These are phyloP conservation scores for Mucor irregularis DNA, from an alignment of 371 early-diverging fungal species.

Conservation along the genomic window DNA sequence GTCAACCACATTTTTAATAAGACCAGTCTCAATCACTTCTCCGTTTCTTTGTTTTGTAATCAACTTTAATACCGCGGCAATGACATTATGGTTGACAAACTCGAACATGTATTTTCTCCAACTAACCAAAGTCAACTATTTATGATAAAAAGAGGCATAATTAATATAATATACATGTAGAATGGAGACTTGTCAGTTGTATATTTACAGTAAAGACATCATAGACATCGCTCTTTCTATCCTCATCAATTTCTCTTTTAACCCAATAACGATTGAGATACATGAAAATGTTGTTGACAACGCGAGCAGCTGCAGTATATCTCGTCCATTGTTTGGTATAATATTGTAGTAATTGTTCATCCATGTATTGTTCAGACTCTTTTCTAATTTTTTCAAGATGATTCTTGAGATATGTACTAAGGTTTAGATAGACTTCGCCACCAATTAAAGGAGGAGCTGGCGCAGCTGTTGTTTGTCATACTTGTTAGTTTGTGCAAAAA, in stretches of 20 bases:
- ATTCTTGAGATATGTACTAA: slow-evolving; percentile 73
- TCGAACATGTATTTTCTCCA: slow-evolving; percentile 90
- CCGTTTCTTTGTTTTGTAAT: slow-evolving; percentile 89
- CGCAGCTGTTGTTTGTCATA: slow-evolving; percentile 13
- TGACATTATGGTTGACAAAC: slow-evolving; percentile 74
- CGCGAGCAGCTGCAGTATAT: slow-evolving; percentile 83
- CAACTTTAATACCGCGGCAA: slow-evolving; percentile 80
- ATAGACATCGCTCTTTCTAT: slow-evolving; percentile 80
- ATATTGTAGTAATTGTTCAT: slow-evolving; percentile 80
- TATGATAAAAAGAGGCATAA: slow-evolving; percentile 1
- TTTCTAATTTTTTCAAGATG: slow-evolving; percentile 64
- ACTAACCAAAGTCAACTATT: slow-evolving; percentile 77
- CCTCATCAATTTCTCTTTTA: slow-evolving; percentile 93
- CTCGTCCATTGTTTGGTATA: slow-evolving; percentile 89
- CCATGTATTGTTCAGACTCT: slow-evolving; percentile 67
- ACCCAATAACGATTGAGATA: slow-evolving; percentile 98
- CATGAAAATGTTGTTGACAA: slow-evolving; percentile 87
- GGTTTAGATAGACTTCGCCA: slow-evolving; percentile 77
- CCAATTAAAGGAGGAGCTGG: slow-evolving; percentile 81
- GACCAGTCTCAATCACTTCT: slow-evolving; percentile 82
- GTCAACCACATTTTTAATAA: slow-evolving; percentile 88
- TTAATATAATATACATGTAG: no score
- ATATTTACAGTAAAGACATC: slow-evolving; percentile 90
- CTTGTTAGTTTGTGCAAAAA: no score
- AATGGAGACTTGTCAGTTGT: no score